A percentile compares a stretch with the other conserved stretches of the same genome.
Evolutionary conservation across 768 basidiomycete genomes (phyloP).

Genomic region (Termitomyces sp.): DNA sequence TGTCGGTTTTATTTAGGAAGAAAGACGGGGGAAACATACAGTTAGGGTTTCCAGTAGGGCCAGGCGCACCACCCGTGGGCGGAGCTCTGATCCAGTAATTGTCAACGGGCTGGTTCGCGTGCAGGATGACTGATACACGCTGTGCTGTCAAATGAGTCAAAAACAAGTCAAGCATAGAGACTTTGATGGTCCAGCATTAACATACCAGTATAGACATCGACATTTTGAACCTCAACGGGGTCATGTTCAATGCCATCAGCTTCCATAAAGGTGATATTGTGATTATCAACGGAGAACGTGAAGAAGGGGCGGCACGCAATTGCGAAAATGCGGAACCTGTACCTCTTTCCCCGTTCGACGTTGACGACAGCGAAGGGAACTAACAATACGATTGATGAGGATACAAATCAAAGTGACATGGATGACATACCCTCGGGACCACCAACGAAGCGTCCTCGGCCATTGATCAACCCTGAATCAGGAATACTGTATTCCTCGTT

Average conservation of each 20-base stretch:
- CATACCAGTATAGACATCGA: constrained; percentile 40
- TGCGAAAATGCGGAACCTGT: constrained; percentile 47
- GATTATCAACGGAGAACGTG: constrained; percentile 33
- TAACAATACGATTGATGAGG: constrained; percentile 4
- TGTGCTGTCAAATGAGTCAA: constrained; percentile 20
- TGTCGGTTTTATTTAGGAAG: neutral
- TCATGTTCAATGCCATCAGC: constrained; percentile 38
- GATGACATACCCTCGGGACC: constrained; percentile 31
- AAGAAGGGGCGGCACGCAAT: constrained; percentile 44
- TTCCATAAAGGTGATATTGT: constrained; percentile 34
- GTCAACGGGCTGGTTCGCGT: constrained; percentile 37
- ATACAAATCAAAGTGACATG: constrained; percentile 19
- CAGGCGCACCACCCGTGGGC: constrained; percentile 17
- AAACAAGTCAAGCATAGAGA: neutral
- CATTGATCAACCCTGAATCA: constrained; percentile 46
- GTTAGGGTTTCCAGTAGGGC: constrained; percentile 16
- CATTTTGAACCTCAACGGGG: constrained; percentile 35
- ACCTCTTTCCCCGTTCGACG: constrained; percentile 37
- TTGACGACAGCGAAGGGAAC: constrained; percentile 38
- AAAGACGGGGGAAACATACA: constrained; percentile 9
- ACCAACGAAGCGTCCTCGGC: constrained; percentile 35
- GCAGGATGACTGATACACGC: constrained; percentile 32
- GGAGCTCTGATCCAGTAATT: constrained; percentile 44
- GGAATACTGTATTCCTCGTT: constrained; percentile 16
- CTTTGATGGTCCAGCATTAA: neutral